Percentiles rank a stretch among this genome's conserved stretches.
Evolutionary conservation across 73 alveolate species (phyloP).

Genomic region (Tetrahymena malaccensis): DNA sequence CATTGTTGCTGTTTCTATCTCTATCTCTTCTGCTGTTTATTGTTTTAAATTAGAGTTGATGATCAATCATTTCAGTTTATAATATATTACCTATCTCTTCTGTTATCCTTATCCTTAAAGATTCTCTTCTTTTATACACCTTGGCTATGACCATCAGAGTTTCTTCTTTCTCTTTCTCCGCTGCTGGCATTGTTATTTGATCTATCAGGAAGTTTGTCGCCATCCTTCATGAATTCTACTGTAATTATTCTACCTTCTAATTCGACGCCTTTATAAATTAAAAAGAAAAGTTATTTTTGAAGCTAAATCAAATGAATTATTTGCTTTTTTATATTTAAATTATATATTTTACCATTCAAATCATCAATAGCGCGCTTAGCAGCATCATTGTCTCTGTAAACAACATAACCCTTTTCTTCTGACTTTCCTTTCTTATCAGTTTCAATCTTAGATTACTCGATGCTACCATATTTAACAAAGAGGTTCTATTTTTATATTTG

Average conservation of each 20-base stretch:
- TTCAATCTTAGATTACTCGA: neutral
- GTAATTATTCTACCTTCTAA: neutral
- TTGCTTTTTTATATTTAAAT: neutral
- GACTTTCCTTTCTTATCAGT: neutral
- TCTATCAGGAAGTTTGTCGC: neutral
- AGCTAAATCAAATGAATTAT: neutral
- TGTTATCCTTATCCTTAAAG: neutral
- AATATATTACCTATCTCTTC: neutral
- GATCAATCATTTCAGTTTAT: too few species aligned
- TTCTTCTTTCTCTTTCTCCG: neutral
- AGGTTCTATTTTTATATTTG: neutral
- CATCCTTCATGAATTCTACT: neutral
- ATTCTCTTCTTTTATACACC: neutral
- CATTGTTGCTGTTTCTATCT: neutral
- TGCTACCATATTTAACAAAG: neutral
- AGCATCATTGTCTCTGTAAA: neutral
- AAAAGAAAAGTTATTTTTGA: neutral
- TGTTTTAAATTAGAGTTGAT: neutral
- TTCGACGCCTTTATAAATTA: neutral
- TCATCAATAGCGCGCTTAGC: neutral
- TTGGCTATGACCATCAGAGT: neutral
- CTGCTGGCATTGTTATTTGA: neutral
- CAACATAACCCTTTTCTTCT: neutral
- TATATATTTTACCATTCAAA: neutral
- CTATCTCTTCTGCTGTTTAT: neutral